A percentile compares a stretch with the other conserved stretches of the same genome.
Conservation (phyloP, 768 basidiomycete species). For the Amanita thiersii region DNA sequence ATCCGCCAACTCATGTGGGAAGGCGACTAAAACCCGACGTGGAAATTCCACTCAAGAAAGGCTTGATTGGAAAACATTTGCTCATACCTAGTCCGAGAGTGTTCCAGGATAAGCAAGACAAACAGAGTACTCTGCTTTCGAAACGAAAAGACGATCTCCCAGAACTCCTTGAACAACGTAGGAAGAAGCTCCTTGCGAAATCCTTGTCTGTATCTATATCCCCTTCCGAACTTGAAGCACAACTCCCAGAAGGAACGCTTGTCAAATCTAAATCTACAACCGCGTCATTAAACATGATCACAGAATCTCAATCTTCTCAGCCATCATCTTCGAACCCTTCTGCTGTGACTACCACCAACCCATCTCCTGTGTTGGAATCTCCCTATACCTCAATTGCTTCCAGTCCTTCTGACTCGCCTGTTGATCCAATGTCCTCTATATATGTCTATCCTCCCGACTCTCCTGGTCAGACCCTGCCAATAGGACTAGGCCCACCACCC, state of each 20-base stretch:
- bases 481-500: no score
- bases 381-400: no score
- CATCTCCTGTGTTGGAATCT: not conserved
- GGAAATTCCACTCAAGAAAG: slow-evolving; percentile 34
- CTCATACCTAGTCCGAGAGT: slow-evolving; percentile 1
- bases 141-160: slow-evolving; percentile 28
- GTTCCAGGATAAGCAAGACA: no score
- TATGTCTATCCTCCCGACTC: no score
- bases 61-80: slow-evolving; percentile 43
- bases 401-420: no score
- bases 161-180: slow-evolving; percentile 43
- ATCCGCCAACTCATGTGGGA: slow-evolving; percentile 15
- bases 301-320: not conserved
- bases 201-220: slow-evolving; percentile 63
- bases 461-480: no score
- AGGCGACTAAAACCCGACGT: slow-evolving; percentile 10
- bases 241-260: slow-evolving; percentile 21
- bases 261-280: slow-evolving; percentile 24
- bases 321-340: not conserved
- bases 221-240: slow-evolving; percentile 35
- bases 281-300: slow-evolving; percentile 16
- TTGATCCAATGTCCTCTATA: no score
- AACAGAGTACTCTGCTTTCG: not conserved
- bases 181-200: slow-evolving; percentile 46
- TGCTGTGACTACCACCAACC: not conserved